Base-by-base conservation (phyloP, 306 rosid species). In the Cucurbita argyrosperma region DNA sequence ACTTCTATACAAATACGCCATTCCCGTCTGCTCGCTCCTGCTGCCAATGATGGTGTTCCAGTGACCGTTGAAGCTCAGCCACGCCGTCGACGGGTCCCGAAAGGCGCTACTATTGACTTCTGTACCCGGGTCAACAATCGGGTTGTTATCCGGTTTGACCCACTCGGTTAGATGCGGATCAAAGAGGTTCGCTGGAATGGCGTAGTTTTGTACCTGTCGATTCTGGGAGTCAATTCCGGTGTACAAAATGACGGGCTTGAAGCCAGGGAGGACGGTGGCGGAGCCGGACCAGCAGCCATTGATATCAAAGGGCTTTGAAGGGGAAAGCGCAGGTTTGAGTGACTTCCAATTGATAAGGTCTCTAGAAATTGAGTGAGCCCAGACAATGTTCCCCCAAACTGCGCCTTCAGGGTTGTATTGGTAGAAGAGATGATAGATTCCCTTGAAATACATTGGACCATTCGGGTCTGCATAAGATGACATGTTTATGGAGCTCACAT, bases 271-370 rank as follows among this genome's bases (percentile, higher is more conserved):
- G 5, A 94, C 0, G 0, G 99, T 94, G 80, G 88, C 88, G 0
- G 96, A 90, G 6, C 98, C 97, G 0, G 98, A 94, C 98, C 98
- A 94, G 4, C 92, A 86, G 1, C 98, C 98, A 5, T 84, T 85
- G 50, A 82, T 83, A 67, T 94, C 98, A 23, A 87, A 90, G 35
- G 91, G 85, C 77, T 86, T 86, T 2, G 91, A 88, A 1, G 98
- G 96, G 77, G 76, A 78, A 12, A 90, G 72, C 4, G 92, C 92
- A 21, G 23, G 23, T 0, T 21, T 21, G 23, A 21, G 23, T 21
- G 23, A 21, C 23, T 21, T 21, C 23, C 23, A 21, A 21, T 21
- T 21, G 71, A 90, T 82, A 51, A 94, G 64, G 7, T 94, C 96
- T 30, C 60, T 88, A 3, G 98, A 94, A 0, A 94, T 80, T 3